A percentile compares a stretch with the other conserved stretches of the same genome.
These are phyloP conservation scores for Chrysopogon serrulatus DNA, from an alignment of 176 grass and related monocot species.

Conservation along the genomic window DNA sequence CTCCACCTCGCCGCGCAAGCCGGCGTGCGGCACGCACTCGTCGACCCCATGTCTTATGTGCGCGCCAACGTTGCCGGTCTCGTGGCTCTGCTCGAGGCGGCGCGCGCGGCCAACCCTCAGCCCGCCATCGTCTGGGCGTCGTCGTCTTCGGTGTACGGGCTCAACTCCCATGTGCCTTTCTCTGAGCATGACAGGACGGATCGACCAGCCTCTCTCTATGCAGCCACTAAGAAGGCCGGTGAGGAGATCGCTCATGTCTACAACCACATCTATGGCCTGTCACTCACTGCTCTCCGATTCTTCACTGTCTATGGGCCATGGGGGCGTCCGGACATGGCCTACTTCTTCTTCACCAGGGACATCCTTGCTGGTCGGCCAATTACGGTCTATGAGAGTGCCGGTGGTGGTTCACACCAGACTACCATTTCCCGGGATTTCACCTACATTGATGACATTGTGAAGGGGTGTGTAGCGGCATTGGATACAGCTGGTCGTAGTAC, in stretches of 20 bases:
- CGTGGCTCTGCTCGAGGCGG: constrained; percentile 67
- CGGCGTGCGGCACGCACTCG: constrained; percentile 76
- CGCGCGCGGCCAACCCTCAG: constrained; percentile 58
- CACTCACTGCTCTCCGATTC: constrained; percentile 70
- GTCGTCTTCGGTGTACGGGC: constrained; percentile 75
- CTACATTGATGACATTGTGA: constrained; percentile 88
- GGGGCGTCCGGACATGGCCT: constrained; percentile 78
- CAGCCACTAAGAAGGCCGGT: constrained; percentile 83
- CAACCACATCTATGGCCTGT: constrained; percentile 91
- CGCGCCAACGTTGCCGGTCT: constrained; percentile 69
- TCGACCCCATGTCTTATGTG: constrained; percentile 74
- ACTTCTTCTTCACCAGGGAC: constrained; percentile 85
- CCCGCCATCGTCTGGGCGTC: constrained; percentile 87
- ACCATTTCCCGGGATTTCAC: constrained; percentile 82
- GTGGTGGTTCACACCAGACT: constrained; percentile 46
- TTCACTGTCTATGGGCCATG: constrained; percentile 86
- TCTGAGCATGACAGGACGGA: constrained; percentile 83
- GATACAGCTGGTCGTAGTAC: constrained; percentile 70
- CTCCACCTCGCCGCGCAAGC: constrained; percentile 95
- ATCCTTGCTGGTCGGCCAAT: constrained; percentile 65
- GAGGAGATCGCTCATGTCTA: constrained; percentile 93
- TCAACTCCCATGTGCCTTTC: constrained; percentile 77
- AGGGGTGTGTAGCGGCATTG: constrained; percentile 68
- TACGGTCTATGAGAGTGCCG: constrained; percentile 68
- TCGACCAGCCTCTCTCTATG: constrained; percentile 79